These are phyloP conservation scores for Saraca asoca DNA, from an alignment of 331 rosid species.

Conservation along the genomic window DNA sequence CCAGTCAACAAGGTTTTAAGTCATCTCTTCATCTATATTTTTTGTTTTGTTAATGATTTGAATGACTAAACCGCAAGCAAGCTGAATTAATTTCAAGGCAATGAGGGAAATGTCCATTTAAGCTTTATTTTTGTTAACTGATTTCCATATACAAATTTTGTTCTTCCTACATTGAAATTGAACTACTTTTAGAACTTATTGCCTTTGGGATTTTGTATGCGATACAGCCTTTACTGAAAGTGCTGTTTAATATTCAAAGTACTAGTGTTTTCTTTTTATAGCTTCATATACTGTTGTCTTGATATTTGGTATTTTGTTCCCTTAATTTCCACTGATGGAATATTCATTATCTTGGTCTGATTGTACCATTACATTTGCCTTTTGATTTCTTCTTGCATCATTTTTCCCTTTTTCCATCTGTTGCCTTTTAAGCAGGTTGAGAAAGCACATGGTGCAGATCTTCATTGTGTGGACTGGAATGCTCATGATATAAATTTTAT, in stretches of 20 bases:
- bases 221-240: neutral
- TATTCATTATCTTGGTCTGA: slow-evolving; percentile 13
- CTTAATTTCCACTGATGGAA: slow-evolving; percentile 13
- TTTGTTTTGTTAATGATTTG: slow-evolving; percentile 6
- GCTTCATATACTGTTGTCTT: neutral
- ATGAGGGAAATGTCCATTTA: neutral
- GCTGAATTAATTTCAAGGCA: neutral
- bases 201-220: neutral
- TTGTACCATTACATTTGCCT: slow-evolving; percentile 6
- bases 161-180: neutral
- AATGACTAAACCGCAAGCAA: neutral
- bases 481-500: slow-evolving; percentile 78
- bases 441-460: slow-evolving; percentile 85
- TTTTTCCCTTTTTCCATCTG: slow-evolving; percentile 20
- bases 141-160: neutral
- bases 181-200: slow-evolving; percentile 5
- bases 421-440: slow-evolving; percentile 62
- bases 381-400: neutral
- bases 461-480: slow-evolving; percentile 98
- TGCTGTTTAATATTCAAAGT: neutral
- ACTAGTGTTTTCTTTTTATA: slow-evolving; percentile 1
- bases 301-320: slow-evolving; percentile 1
- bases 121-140: slow-evolving; percentile 2
- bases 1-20: slow-evolving; percentile 72
- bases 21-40: slow-evolving; percentile 8